A percentile compares a stretch with the other conserved stretches of the same genome.
Conservation (phyloP, 345 rosid species). For the Chamaenerion angustifolium region DNA sequence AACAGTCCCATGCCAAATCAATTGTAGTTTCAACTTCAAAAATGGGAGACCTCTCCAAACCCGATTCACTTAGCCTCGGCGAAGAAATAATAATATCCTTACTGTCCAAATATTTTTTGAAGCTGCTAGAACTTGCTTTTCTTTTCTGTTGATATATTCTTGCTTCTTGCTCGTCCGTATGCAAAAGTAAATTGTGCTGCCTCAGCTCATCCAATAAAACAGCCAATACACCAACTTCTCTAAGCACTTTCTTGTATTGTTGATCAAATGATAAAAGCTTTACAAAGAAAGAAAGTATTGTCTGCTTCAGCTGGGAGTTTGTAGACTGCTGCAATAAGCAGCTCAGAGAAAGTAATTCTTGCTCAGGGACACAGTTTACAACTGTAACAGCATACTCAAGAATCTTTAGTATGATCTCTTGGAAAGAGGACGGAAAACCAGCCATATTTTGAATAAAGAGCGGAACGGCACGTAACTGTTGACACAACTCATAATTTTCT, state of each 20-base stretch:
- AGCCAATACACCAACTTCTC: constrained; percentile 96
- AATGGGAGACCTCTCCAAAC: constrained; percentile 61
- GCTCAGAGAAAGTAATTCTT: constrained; percentile 91
- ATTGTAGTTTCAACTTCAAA: constrained; percentile 78
- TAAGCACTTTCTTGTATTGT: constrained; percentile 90
- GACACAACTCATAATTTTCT: constrained; percentile 87
- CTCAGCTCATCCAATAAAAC: constrained; percentile 88
- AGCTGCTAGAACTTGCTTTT: constrained; percentile 65
- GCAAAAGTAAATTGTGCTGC: constrained; percentile 82
- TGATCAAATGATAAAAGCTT: constrained; percentile 97
- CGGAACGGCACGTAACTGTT: constrained; percentile 88
- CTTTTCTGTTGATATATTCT: constrained; percentile 34
- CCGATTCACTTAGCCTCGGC: constrained; percentile 77
- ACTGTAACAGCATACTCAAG: constrained; percentile 98
- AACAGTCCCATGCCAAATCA: constrained; percentile 86
- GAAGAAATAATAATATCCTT: constrained; percentile 85
- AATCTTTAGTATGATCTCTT: constrained; percentile 89
- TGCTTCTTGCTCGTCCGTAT: constrained; percentile 39
- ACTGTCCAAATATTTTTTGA: constrained; percentile 67
- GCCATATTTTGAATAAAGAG: constrained; percentile 93
- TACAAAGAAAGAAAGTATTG: constrained; percentile 85
- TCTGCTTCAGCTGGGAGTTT: constrained; percentile 74
- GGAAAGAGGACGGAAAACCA: constrained; percentile 81
- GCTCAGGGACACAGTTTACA: constrained; percentile 98
- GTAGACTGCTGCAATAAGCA: constrained; percentile 97